phyloP scores from a whole-genome alignment of 352 stramenopile genomes.

The Pythium utonaiense region DNA sequence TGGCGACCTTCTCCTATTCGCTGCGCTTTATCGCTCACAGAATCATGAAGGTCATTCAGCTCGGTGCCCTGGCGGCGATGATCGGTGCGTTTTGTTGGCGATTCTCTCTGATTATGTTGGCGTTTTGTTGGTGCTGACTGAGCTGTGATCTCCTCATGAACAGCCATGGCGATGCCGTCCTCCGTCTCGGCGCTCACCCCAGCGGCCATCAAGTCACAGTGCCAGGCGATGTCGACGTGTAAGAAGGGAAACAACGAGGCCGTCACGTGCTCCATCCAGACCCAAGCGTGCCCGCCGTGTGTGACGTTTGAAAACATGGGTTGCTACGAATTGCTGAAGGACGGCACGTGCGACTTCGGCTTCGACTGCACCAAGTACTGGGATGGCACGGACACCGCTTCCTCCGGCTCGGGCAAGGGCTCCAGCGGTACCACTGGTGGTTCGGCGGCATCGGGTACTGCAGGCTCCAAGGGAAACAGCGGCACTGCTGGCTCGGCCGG shows the following conservation, averaged over 20 bases:
- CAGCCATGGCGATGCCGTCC: slow-evolving; percentile 9
- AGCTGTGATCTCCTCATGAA: not conserved
- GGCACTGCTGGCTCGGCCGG: not conserved
- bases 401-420: slow-evolving; percentile 7
- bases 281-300: slow-evolving; percentile 31
- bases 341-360: slow-evolving; percentile 28
- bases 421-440: not conserved
- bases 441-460: not conserved
- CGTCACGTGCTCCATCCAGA: slow-evolving; percentile 24
- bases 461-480: slow-evolving; percentile 2
- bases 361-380: slow-evolving; percentile 27
- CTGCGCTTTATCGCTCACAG: no score
- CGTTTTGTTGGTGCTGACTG: slow-evolving; percentile 2
- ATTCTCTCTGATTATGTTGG: not conserved
- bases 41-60: slow-evolving; percentile 18
- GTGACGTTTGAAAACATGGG: slow-evolving; percentile 26
- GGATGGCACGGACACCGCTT: not conserved
- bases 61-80: slow-evolving; percentile 7
- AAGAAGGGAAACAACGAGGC: slow-evolving; percentile 20
- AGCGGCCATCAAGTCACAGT: slow-evolving; percentile 15
- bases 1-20: no score
- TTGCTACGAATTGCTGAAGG: slow-evolving; percentile 27
- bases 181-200: not conserved
- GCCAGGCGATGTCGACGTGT: slow-evolving; percentile 25
- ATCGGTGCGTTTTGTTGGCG: slow-evolving; percentile 13